Conservation (phyloP, 2,329 filamentous ascomycete genomes). For the Claviceps spartinae region DNA sequence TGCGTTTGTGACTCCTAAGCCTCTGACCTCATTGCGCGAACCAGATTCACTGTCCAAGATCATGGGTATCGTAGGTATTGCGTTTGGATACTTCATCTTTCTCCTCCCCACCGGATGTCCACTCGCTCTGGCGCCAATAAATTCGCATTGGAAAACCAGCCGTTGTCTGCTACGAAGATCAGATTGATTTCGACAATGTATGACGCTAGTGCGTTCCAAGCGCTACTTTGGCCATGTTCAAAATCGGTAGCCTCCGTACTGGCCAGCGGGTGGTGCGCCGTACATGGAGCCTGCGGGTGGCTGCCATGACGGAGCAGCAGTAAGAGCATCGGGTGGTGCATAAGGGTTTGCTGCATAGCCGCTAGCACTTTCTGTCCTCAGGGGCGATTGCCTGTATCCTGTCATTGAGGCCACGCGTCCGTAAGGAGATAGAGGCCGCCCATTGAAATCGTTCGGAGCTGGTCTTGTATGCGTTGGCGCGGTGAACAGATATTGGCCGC, state of each 20-base stretch:
- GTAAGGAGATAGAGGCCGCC: constrained; percentile 36
- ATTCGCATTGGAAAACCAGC: constrained; percentile 3
- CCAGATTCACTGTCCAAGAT: neutral
- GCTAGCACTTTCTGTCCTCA: constrained; percentile 30
- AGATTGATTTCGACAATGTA: neutral
- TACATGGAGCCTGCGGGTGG: constrained; percentile 17
- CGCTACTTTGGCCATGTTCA: constrained; percentile 6
- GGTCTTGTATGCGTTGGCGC: constrained; percentile 26
- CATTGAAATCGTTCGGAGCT: constrained; percentile 28
- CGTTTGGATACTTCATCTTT: neutral
- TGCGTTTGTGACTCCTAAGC: neutral
- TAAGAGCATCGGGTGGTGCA: constrained; percentile 15
- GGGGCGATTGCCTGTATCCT: constrained; percentile 37
- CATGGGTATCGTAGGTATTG: neutral
- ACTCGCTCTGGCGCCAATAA: constrained; percentile 13
- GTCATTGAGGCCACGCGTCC: constrained; percentile 26
- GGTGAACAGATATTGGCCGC: constrained; percentile 21
- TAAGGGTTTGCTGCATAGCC: constrained; percentile 17
- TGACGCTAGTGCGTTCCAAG: neutral
- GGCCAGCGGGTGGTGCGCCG: constrained; percentile 18
- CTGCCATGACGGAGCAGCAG: constrained; percentile 14
- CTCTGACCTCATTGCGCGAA: neutral
- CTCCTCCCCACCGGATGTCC: constrained; percentile 3
- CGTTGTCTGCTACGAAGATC: neutral
- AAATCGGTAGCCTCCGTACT: constrained; percentile 24